Percentiles rank a stretch among this genome's conserved stretches.
Evolutionary conservation across 148 eudicot species (phyloP).

Genomic region (Chenopodium album): DNA sequence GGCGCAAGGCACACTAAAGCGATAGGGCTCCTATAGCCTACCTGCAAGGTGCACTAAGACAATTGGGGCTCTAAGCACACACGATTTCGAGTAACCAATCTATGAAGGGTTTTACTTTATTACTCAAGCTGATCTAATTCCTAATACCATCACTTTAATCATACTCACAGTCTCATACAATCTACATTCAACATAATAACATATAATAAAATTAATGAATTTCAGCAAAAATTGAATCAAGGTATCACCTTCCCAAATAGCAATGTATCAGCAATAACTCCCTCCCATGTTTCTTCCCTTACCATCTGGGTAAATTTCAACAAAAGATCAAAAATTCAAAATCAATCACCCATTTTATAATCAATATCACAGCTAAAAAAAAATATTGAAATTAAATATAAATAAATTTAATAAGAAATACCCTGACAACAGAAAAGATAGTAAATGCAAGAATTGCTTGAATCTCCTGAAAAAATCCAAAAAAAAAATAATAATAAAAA

Average conservation of each 20-base stretch:
- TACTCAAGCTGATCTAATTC: too few relatives aligned
- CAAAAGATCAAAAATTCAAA: neutral
- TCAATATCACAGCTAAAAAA: slow-evolving; percentile 2
- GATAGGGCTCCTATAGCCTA: too few relatives aligned
- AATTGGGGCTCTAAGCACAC: too few relatives aligned
- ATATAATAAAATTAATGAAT: too few relatives aligned
- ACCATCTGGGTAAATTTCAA: slow-evolving; percentile 47
- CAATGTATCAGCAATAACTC: slow-evolving; percentile 62
- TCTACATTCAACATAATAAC: neutral
- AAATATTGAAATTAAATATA: neutral
- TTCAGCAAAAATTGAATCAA: neutral
- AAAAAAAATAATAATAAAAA: neutral
- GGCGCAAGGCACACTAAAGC: too few relatives aligned
- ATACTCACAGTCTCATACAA: too few relatives aligned
- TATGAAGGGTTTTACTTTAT: too few relatives aligned
- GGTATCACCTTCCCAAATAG: slow-evolving; percentile 73
- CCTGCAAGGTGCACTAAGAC: too few relatives aligned
- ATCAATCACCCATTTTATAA: neutral
- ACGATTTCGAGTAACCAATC: too few relatives aligned
- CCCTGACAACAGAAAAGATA: slow-evolving; percentile 68
- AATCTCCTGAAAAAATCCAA: slow-evolving; percentile 54
- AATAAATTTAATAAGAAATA: neutral
- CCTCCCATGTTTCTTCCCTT: slow-evolving; percentile 86
- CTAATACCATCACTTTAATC: too few relatives aligned
- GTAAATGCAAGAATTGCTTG: slow-evolving; percentile 75